Evolutionary conservation across 768 basidiomycete genomes (phyloP).

Genomic region (Lyophyllum semitale): DNA sequence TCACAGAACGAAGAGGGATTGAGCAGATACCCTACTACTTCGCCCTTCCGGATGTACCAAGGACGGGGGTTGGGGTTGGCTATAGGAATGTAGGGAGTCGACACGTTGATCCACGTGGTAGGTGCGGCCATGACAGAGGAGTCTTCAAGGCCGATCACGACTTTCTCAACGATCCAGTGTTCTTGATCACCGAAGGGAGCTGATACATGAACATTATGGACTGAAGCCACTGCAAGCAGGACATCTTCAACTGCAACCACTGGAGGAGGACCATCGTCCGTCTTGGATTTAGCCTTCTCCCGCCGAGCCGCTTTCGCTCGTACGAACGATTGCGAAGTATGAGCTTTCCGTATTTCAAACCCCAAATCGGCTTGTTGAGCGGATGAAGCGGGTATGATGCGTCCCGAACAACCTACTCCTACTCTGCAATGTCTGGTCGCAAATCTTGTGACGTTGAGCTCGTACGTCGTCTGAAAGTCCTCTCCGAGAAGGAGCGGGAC

Average conservation of each 20-base stretch:
- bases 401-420: neutral
- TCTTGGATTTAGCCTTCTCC: neutral
- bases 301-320: neutral
- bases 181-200: constrained; percentile 9
- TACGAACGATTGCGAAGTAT: constrained; percentile 3
- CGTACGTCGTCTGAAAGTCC: constrained; percentile 32
- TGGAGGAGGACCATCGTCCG: neutral
- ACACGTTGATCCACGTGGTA: neutral
- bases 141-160: constrained; percentile 4
- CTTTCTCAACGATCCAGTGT: constrained; percentile 18
- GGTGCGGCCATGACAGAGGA: neutral
- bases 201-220: constrained; percentile 3
- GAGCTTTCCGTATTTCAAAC: constrained; percentile 17
- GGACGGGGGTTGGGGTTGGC: neutral
- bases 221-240: neutral
- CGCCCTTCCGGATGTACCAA: neutral
- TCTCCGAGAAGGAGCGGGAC: too few relatives aligned
- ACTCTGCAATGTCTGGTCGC: constrained; percentile 10
- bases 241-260: neutral
- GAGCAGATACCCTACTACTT: neutral
- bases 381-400: constrained; percentile 4
- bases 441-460: neutral
- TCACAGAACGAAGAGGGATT: neutral
- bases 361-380: constrained; percentile 13
- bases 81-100: neutral